These are phyloP conservation scores for Candida koratica DNA, from an alignment of 805 yeast species.

Conservation along the genomic window DNA sequence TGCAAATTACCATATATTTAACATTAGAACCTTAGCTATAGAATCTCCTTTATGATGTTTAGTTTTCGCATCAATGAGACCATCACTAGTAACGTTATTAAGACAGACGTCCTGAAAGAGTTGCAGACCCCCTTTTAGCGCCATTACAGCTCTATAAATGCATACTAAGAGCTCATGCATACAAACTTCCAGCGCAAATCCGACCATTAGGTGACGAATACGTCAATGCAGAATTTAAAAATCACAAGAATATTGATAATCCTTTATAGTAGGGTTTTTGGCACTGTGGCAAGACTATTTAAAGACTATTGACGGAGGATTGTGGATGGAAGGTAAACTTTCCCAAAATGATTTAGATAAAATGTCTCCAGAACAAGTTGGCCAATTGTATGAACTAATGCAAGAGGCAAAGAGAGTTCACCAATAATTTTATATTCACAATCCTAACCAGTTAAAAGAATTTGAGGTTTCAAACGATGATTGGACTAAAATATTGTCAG, in stretches of 20 bases:
- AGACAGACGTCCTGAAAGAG: slow-evolving; percentile 41
- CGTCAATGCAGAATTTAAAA: slow-evolving; percentile 83
- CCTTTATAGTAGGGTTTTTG: slow-evolving; percentile 92
- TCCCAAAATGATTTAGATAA: slow-evolving; percentile 65
- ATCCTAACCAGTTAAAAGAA: slow-evolving; percentile 16
- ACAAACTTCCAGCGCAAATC: slow-evolving; percentile 61
- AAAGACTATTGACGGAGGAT: slow-evolving; percentile 47
- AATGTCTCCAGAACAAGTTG: slow-evolving; percentile 87
- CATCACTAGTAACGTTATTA: slow-evolving; percentile 32
- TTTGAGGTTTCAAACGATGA: slow-evolving; percentile 19
- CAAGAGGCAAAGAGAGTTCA: slow-evolving; percentile 51
- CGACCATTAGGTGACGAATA: slow-evolving; percentile 84
- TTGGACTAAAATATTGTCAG: slow-evolving; percentile 23
- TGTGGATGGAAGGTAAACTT: slow-evolving; percentile 44
- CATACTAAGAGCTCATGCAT: slow-evolving; percentile 74
- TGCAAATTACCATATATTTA: too few relatives aligned
- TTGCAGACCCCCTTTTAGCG: slow-evolving; percentile 56
- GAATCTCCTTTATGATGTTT: too few relatives aligned
- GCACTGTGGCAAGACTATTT: slow-evolving; percentile 92
- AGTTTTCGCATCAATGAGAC: slow-evolving; percentile 32
- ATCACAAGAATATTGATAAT: slow-evolving; percentile 77
- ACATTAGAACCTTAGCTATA: too few relatives aligned
- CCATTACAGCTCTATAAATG: slow-evolving; percentile 76
- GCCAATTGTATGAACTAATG: slow-evolving; percentile 76
- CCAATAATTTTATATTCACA: background rate